These are phyloP conservation scores for Podospora anserina DNA, from an alignment of 495 filamentous ascomycete genomes.

Conservation along the genomic window DNA sequence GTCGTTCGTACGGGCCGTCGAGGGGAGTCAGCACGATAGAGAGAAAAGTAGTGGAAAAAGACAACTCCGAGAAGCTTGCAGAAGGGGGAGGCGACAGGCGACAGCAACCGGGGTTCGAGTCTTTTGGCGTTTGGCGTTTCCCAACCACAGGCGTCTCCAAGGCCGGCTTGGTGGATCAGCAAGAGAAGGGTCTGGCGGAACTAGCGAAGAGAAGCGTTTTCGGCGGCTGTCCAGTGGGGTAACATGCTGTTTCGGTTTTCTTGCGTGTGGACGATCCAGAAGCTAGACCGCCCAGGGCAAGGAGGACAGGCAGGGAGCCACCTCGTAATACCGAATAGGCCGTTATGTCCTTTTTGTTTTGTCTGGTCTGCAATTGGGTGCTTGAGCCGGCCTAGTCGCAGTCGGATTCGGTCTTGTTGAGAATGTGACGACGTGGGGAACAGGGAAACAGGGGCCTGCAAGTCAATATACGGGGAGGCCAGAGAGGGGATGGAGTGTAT, in stretches of 20 bases:
- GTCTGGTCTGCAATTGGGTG: slow-evolving; percentile 7
- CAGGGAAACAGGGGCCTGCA: slow-evolving; percentile 21
- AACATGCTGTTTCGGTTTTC: slow-evolving; percentile 17
- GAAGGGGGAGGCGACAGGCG: background rate
- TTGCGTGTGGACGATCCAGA: background rate
- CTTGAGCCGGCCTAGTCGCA: slow-evolving; percentile 4
- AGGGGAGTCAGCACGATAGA: background rate
- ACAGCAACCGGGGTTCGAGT: background rate
- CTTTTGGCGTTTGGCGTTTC: slow-evolving; percentile 22
- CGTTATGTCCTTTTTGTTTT: slow-evolving; percentile 1
- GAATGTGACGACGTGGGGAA: background rate
- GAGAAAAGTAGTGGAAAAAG: background rate
- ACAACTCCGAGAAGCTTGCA: background rate
- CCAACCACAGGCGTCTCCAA: slow-evolving; percentile 16
- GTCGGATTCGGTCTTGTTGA: background rate
- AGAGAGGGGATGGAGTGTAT: slow-evolving; percentile 21
- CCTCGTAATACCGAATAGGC: slow-evolving; percentile 16
- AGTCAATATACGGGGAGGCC: slow-evolving; percentile 25
- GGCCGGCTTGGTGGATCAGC: slow-evolving; percentile 20
- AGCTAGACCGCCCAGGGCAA: slow-evolving; percentile 6
- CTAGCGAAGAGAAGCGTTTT: slow-evolving; percentile 27
- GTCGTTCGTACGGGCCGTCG: background rate
- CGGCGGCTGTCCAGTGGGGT: slow-evolving; percentile 33
- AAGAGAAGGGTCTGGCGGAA: slow-evolving; percentile 17
- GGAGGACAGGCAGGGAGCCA: slow-evolving; percentile 14